Base-by-base conservation (phyloP, 2,329 filamentous ascomycete species). In the Pseudogymnoascus pannorum region DNA sequence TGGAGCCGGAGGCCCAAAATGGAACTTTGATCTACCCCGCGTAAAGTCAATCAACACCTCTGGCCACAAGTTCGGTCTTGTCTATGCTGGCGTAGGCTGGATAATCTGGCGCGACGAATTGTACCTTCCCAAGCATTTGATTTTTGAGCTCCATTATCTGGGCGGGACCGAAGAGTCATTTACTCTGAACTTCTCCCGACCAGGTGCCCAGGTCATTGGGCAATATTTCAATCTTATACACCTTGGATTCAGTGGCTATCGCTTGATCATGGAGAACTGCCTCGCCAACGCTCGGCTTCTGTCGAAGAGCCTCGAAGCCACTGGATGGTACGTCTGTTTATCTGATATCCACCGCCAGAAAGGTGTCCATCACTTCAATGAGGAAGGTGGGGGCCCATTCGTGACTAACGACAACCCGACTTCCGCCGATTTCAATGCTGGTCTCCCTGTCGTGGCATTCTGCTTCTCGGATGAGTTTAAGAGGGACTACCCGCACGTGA, bases 141-240 rank as follows among this genome's bases (percentile, higher is more conserved):
- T 89, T 64, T 90, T 90, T 70, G 84, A 89, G 71, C 77, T 90
- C 16, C 84, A 84, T 70, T 90, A 90, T 68, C 80, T 90, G 0
- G 87, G 87, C 36, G 85, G 86, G n/a, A 87, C 84, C 0, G 86
- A 89, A 67, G 81, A 87, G 68, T 85, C 83, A 1, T 90, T 84
- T 72, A 89, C 86, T 0, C 78, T 90, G 18, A 90, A 89, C 74
- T 90, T 90, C 75, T 88, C 85, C 1, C 81, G 87, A 0, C 86
- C 87, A 0, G 87, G 86, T 2, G 83, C 84, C 0, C 87, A 89
- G 64, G 78, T 90, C 61, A 84, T 89, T 63, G 86, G 80, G 0
- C 87, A 90, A 69, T 90, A 90, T 72, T 90, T 84, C 74, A 89
- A 90, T 67, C 76, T 90, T 11, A 85, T 90, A 63, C 86, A 88